Conservation (phyloP, 2,329 filamentous ascomycete species). For the Alternaria brassicicola region DNA sequence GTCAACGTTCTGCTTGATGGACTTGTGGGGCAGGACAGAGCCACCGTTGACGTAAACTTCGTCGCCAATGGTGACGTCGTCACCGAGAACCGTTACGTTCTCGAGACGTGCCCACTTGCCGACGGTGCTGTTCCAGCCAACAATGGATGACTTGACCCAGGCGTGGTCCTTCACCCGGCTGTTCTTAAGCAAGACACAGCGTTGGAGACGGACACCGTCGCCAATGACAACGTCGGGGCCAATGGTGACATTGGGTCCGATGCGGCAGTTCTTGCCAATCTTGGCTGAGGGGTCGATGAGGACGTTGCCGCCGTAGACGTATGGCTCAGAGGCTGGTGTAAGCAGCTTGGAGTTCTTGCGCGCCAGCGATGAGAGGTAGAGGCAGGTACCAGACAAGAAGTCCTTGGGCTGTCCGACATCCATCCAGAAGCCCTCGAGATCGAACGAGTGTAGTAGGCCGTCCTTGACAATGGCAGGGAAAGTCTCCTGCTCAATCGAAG, state of each 20-base stretch:
- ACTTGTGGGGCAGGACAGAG: conserved; percentile 95
- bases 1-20: conserved; percentile 97
- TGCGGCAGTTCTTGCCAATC: conserved; percentile 98
- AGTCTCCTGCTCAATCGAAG: conserved; percentile 97
- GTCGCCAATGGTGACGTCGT: conserved; percentile 96
- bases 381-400: conserved; percentile 92
- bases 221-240: conserved; percentile 91
- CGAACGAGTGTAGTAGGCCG: conserved; percentile 91
- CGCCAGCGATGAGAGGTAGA: conserved; percentile 90
- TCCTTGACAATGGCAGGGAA: conserved; percentile 94
- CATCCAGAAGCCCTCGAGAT: conserved; percentile 99
- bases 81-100: conserved; percentile 96
- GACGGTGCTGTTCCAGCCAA: conserved; percentile 96
- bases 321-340: conserved; percentile 73
- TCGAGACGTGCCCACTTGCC: conserved; percentile 95
- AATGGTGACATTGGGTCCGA: conserved; percentile 96
- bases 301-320: conserved; percentile 91
- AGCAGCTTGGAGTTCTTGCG: conserved; percentile 90
- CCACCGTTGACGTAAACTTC: conserved; percentile 99
- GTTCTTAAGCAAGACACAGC: conserved; percentile 85
- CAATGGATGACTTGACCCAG: conserved; percentile 98
- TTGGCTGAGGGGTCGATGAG: conserved; percentile 92
- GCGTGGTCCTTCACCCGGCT: conserved; percentile 98
- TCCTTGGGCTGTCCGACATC: conserved; percentile 98
- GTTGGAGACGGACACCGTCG: conserved; percentile 91